Base-by-base conservation (phyloP, 2,329 filamentous ascomycete genomes). In the Colletotrichum siamense region DNA sequence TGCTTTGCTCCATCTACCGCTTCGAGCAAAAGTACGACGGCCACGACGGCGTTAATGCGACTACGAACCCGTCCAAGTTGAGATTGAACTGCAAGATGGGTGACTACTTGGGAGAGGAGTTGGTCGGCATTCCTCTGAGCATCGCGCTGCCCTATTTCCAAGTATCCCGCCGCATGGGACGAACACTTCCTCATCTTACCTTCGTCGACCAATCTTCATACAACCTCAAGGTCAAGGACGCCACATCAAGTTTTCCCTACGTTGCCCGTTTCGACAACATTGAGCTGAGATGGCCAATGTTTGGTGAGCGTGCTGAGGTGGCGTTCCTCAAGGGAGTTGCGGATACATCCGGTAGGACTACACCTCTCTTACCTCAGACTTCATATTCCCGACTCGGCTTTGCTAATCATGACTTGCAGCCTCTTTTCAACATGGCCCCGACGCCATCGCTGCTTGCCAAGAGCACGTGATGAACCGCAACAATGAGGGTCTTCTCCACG, bases 141-240 rank as follows among this genome's bases (percentile, higher is more conserved):
- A 89, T 91, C 55, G 88, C 87, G 1, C 82, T 90, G 0, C 88
- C 89, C 0, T 89, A 89, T 77, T 86, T 85, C 72, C 88, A 90
- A 77, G 81, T 90, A 12, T 90, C 87, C 1, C 85, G 86, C 24
- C 84, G 89, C 0, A 88, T 90, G 85, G 89, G 89, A 10, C 82
- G 89, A 30, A 83, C 88, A 2, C 82, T 91, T 2, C 89, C 89
- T 0, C 88, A 90, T 77, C 84, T 90, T 12, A 88, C 88, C 0
- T 90, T 91, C 74, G 86, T 87, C 10, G 89, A 90, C 76, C 88
- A 91, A 78, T 87, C 88, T 2, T 89, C 88, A 0, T 90, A 89
- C 80, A 91, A 91, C 71, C 81, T 89, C 71, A 88, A 87, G 79
- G 84, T 90, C 72, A 84, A 85, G 39, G 88, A 91, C 72, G 83